These are phyloP conservation scores for Phytophthora melonis DNA, from an alignment of 352 stramenopile genomes.

Conservation along the genomic window DNA sequence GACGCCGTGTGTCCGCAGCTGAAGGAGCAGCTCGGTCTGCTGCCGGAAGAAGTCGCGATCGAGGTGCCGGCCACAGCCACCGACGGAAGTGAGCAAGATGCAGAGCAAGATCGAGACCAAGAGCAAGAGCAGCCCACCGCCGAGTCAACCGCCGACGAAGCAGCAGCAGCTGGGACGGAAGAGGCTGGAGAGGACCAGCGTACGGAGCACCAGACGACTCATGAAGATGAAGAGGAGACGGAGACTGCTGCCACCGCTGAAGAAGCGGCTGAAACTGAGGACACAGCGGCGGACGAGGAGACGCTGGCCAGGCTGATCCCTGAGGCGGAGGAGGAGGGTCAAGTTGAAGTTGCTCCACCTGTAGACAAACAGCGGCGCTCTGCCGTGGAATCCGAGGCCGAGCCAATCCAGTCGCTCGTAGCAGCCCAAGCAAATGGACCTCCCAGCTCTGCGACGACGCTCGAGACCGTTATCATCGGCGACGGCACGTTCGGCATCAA, in stretches of 20 bases:
- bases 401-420: not conserved
- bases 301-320: slow-evolving; percentile 31
- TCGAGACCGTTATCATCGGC: slow-evolving; percentile 48
- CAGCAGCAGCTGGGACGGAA: not conserved
- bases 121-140: slow-evolving; percentile 10
- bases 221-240: not conserved
- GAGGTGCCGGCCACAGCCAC: slow-evolving; percentile 20
- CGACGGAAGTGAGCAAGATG: slow-evolving; percentile 22
- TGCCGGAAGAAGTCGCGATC: slow-evolving; percentile 44
- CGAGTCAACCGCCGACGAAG: slow-evolving; percentile 5
- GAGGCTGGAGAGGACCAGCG: slow-evolving; percentile 15
- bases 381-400: not conserved
- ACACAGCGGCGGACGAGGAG: slow-evolving; percentile 25
- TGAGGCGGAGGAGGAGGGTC: slow-evolving; percentile 7
- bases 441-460: slow-evolving; percentile 29
- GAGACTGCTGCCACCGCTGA: slow-evolving; percentile 3
- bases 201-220: not conserved
- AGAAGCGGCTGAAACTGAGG: not conserved
- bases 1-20: slow-evolving; percentile 79
- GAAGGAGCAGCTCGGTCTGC: slow-evolving; percentile 77
- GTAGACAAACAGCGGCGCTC: slow-evolving; percentile 15
- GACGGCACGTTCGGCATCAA: slow-evolving; percentile 55
- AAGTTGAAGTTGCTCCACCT: slow-evolving; percentile 32
- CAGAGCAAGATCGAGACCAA: too few relatives aligned
- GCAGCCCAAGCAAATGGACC: not conserved